Evolutionary conservation across 2,329 filamentous ascomycete species (phyloP).

Genomic region (Coleophoma cylindrospora): DNA sequence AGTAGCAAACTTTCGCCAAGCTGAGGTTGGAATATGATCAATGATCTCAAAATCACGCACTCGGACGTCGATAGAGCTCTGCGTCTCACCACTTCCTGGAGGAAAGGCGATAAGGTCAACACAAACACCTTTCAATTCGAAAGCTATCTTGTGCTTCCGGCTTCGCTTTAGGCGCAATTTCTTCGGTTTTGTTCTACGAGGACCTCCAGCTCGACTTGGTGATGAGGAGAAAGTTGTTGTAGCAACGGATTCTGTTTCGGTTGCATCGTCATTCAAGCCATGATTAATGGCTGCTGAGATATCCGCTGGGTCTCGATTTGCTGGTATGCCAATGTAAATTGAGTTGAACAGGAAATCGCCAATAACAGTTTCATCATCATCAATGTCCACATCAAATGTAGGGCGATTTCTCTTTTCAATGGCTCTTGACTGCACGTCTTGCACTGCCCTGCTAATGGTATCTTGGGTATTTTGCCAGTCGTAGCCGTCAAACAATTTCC

Average conservation of each 20-base stretch:
- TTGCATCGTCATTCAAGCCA: slow-evolving; percentile 77
- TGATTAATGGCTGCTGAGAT: slow-evolving; percentile 81
- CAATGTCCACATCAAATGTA: slow-evolving; percentile 57
- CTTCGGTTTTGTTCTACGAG: slow-evolving; percentile 36
- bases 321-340: slow-evolving; percentile 91
- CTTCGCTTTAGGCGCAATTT: slow-evolving; percentile 75
- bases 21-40: slow-evolving; percentile 90
- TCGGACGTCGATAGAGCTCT: slow-evolving; percentile 82
- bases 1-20: slow-evolving; percentile 97
- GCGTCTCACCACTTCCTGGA: slow-evolving; percentile 69
- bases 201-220: slow-evolving; percentile 41
- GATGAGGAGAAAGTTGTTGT: slow-evolving; percentile 65
- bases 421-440: slow-evolving; percentile 79
- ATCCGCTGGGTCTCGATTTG: slow-evolving; percentile 79
- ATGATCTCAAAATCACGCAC: slow-evolving; percentile 84
- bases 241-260: slow-evolving; percentile 85
- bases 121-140: slow-evolving; percentile 81
- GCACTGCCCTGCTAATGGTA: slow-evolving; percentile 80
- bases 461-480: slow-evolving; percentile 90
- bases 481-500: slow-evolving; percentile 97
- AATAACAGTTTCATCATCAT: slow-evolving; percentile 80
- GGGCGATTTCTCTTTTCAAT: slow-evolving; percentile 63
- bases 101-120: slow-evolving; percentile 80
- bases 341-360: slow-evolving; percentile 98
- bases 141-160: slow-evolving; percentile 90